Percentiles rank a stretch among this genome's conserved stretches.
Evolutionary conservation across 371 early-diverging fungal genomes (phyloP).

Genomic region (Saksenaea vasiformis): DNA sequence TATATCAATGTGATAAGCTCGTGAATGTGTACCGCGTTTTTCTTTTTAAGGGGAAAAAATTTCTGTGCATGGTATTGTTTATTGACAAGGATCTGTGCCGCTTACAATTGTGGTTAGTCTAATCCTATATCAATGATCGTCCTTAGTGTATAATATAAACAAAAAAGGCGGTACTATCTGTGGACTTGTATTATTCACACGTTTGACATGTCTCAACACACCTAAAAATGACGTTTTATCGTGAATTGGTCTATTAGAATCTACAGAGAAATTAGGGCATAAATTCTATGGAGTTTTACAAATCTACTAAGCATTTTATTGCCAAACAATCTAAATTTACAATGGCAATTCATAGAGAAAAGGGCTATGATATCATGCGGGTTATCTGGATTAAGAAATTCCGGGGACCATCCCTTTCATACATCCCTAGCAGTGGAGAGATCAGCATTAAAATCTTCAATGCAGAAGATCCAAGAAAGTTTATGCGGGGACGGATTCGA

Average conservation of each 20-base stretch:
- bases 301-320: neutral
- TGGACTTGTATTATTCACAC: neutral
- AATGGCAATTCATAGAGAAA: neutral
- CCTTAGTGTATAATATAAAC: neutral
- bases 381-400: neutral
- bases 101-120: neutral
- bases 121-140: neutral
- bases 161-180: too few species aligned
- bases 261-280: neutral
- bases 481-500: neutral
- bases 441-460: neutral
- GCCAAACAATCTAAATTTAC: neutral
- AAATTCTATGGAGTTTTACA: neutral
- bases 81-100: neutral
- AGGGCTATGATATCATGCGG: neutral
- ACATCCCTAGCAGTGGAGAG: neutral
- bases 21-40: neutral
- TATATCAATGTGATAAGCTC: neutral
- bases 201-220: neutral
- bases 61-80: neutral
- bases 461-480: neutral
- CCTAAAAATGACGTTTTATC: neutral
- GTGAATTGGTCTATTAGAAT: neutral
- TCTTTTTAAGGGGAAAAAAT: conserved; percentile 2
- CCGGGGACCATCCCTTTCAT: neutral